A percentile compares a stretch with the other conserved stretches of the same genome.
These are phyloP conservation scores for Podospora pseudoanserina DNA, from an alignment of 495 filamentous ascomycete species.

Conservation along the genomic window DNA sequence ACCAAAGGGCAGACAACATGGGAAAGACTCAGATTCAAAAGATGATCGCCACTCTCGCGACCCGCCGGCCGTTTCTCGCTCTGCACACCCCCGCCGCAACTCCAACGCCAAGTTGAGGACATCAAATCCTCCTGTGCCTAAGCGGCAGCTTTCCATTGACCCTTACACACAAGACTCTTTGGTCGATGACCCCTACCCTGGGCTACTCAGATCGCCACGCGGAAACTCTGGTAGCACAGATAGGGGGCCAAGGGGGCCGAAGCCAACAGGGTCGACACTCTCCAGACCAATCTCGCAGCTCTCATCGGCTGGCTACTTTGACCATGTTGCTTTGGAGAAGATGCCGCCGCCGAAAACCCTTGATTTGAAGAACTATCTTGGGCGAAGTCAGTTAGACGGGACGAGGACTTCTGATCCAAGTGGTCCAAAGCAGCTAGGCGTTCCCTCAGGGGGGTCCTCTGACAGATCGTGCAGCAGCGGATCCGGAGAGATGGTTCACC, in stretches of 20 bases:
- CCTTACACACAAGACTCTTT: slow-evolving; percentile 29
- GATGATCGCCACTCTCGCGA: slow-evolving; percentile 20
- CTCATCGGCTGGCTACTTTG: slow-evolving; percentile 34
- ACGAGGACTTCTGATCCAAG: slow-evolving; percentile 14
- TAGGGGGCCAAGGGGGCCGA: slow-evolving; percentile 33
- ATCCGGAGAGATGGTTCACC: slow-evolving; percentile 16
- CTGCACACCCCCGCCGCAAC: slow-evolving; percentile 37
- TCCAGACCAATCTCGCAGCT: slow-evolving; percentile 40
- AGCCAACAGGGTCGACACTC: slow-evolving; percentile 34
- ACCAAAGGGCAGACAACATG: background rate
- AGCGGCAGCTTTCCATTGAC: slow-evolving; percentile 39
- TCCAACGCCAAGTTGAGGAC: slow-evolving; percentile 45
- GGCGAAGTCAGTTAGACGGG: slow-evolving; percentile 23
- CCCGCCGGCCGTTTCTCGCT: slow-evolving; percentile 12
- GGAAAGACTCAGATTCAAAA: slow-evolving; percentile 13
- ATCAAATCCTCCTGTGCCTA: slow-evolving; percentile 33
- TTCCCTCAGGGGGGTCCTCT: slow-evolving; percentile 13
- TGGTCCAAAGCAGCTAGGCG: slow-evolving; percentile 19
- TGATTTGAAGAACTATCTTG: slow-evolving; percentile 24
- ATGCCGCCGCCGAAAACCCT: slow-evolving; percentile 33
- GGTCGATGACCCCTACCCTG: slow-evolving; percentile 27
- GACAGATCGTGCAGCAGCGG: slow-evolving; percentile 20
- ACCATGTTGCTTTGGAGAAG: slow-evolving; percentile 35
- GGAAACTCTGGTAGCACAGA: slow-evolving; percentile 31
- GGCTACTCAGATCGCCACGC: slow-evolving; percentile 34